A percentile compares a stretch with the other conserved stretches of the same genome.
These are phyloP conservation scores for Trichoderma asperellum DNA, from an alignment of 2,329 filamentous ascomycete genomes.

Conservation along the genomic window DNA sequence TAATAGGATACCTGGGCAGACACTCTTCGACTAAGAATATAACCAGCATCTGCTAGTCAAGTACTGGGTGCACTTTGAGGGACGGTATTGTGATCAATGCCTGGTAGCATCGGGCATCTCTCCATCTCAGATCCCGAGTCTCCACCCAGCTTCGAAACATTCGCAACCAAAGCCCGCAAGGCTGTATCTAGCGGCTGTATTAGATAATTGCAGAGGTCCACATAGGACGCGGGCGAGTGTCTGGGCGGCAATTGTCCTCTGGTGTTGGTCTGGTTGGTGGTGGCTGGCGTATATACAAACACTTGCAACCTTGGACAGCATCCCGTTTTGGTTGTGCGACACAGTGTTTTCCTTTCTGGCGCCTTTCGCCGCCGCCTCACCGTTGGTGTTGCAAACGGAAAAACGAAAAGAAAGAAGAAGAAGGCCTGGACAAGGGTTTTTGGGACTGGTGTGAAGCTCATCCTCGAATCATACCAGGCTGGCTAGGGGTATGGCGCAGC, in stretches of 20 bases:
- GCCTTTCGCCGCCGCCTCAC: not conserved
- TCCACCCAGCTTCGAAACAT: conserved; percentile 7
- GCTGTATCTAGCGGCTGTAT: not conserved
- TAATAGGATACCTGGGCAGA: not conserved
- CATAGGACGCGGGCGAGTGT: not conserved
- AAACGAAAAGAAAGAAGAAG: not conserved
- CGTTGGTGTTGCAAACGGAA: not conserved
- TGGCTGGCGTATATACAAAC: conserved; percentile 9
- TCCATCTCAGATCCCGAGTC: conserved; percentile 10
- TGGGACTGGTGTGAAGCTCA: not conserved
- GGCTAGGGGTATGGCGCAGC: not conserved
- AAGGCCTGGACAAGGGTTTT: not conserved
- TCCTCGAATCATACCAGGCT: not conserved
- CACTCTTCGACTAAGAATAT: not conserved
- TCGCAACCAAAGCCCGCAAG: conserved; percentile 7
- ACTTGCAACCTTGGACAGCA: conserved; percentile 5
- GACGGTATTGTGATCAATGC: not conserved
- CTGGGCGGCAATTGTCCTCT: conserved; percentile 16
- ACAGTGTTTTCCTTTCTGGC: not conserved
- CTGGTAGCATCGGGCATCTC: not conserved
- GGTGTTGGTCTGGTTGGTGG: not conserved
- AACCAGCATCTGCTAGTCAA: not conserved
- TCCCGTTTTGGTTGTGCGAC: not conserved
- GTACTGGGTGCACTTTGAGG: not conserved
- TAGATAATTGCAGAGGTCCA: conserved; percentile 14